Percentiles rank a stretch among this genome's conserved stretches.
These are phyloP conservation scores for Russula foetens DNA, from an alignment of 768 basidiomycete genomes.

Conservation along the genomic window DNA sequence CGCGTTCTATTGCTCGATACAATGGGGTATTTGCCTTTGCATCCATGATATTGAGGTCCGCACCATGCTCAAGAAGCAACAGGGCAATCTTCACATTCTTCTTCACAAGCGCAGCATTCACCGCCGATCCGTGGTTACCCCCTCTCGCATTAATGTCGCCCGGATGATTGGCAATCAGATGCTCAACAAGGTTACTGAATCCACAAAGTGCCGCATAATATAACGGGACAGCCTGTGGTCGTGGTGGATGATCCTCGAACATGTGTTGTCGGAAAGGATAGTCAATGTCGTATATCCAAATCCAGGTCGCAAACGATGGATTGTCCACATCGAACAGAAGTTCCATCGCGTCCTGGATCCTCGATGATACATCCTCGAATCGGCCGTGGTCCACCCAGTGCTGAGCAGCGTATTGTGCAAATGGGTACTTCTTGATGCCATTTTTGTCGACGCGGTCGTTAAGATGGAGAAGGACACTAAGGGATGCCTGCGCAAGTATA, in stretches of 20 bases:
- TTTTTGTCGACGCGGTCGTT: neutral
- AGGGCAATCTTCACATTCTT: neutral
- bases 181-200: neutral
- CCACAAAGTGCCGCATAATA: neutral
- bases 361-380: neutral
- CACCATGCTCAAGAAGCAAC: neutral
- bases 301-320: neutral
- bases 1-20: neutral
- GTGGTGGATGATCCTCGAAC: neutral
- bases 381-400: neutral
- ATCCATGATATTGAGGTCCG: neutral
- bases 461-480: neutral
- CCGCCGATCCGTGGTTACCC: neutral
- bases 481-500: neutral
- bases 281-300: neutral
- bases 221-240: neutral
- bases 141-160: neutral
- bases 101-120: neutral
- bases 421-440: neutral
- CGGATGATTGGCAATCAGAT: neutral
- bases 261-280: neutral
- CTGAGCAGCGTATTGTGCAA: neutral
- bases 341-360: neutral
- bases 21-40: neutral
- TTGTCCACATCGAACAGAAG: neutral